These are phyloP conservation scores for Thyridium curvatum DNA, from an alignment of 2,329 filamentous ascomycete genomes.

Conservation along the genomic window DNA sequence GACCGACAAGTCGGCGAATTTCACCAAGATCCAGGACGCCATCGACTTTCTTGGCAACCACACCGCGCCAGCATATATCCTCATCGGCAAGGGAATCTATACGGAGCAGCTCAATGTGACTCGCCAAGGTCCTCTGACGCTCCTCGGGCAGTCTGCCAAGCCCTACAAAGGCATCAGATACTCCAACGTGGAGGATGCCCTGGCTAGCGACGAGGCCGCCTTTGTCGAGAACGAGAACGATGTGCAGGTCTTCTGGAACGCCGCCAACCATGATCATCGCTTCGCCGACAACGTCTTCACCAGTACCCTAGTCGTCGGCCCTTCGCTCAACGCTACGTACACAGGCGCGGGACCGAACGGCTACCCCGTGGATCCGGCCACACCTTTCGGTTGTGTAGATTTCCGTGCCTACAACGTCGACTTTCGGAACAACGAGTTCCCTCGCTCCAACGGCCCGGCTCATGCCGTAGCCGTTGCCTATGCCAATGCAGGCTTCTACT, in stretches of 20 bases:
- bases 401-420: conserved; percentile 64
- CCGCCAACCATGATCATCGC: conserved; percentile 41
- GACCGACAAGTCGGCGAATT: conserved; percentile 24
- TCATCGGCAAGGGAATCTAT: conserved; percentile 55
- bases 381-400: conserved; percentile 56
- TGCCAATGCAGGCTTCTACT: conserved; percentile 63
- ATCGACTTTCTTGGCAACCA: conserved; percentile 32
- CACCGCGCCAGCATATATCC: conserved; percentile 42
- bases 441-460: conserved; percentile 44
- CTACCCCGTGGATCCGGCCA: conserved; percentile 50
- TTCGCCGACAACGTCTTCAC: conserved; percentile 57
- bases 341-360: conserved; percentile 58
- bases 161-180: conserved; percentile 25
- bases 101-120: conserved; percentile 62
- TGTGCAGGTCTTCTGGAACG: conserved; percentile 53
- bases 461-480: conserved; percentile 55
- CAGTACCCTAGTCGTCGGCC: conserved; percentile 54
- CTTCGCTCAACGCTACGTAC: conserved; percentile 54
- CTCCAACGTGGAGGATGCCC: conserved; percentile 29
- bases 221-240: conserved; percentile 20
- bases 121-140: conserved; percentile 50
- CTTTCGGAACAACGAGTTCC: conserved; percentile 53
- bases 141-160: conserved; percentile 50
- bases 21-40: conserved; percentile 31
- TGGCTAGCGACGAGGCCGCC: conserved; percentile 23